Base-by-base conservation (phyloP, 257 asterid species). In the Solanum bukasovii region DNA sequence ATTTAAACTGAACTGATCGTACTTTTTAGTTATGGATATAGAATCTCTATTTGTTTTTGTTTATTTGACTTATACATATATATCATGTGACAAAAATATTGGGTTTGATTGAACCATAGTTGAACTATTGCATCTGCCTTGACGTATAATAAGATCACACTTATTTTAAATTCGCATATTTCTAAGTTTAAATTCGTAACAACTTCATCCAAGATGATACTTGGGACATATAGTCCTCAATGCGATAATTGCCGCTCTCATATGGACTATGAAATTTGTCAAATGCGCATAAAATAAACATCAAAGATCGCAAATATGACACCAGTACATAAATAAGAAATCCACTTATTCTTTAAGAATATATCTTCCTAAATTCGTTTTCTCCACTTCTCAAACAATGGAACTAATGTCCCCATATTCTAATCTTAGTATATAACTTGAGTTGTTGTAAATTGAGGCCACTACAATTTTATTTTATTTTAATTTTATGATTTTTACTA, bases 121-220 rank as follows among this genome's bases (percentile, higher is more conserved):
- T 16, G 3, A 52, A 18, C n/a, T 18, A 52, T 0, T 52, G 2
- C 63, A 52, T 20, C 2, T 0, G 4, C 9, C n/a, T 52, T 3
- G 0, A 52, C 6, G 10, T 18, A 52, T 18, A 0, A 18, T 18
- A 18, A 18, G 63, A 52, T 6, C 0, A 52, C 4, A 18, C 9
- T 52, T 52, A 52, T 18, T 52, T 52, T 52, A 6, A 52, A 52
- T 52, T 52, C 10, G 0, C n/a, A 0, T 18, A 6, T 52, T 52
- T 52, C 63, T 6, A 52, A 16, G 9, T 52, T 52, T 16, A 52
- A 52, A 52, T 18, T 52, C 9, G 33, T 31, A 31, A 31, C 33
- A 31, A 31, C 33, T 31, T 31, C 33, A 31, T 31, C 33, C 33
- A 31, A 31, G 33, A 31, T 3, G 33, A 31, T 31, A 31, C 33